These are phyloP conservation scores for Hyphopichia homilentoma DNA, from an alignment of 805 yeast genomes.

Conservation along the genomic window DNA sequence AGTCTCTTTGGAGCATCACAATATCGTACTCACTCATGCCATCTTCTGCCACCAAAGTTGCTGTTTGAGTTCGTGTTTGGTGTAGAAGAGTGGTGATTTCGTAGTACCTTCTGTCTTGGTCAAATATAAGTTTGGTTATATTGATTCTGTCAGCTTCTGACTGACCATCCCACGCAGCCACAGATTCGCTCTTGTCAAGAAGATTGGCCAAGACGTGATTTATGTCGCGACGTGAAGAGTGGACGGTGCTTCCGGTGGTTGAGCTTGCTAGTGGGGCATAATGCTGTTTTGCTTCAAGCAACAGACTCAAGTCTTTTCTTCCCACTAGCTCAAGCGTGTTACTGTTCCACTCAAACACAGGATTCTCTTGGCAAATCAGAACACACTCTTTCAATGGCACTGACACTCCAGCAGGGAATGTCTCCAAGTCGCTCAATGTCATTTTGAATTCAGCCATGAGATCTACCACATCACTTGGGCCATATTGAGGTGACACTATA, in stretches of 20 bases:
- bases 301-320: conserved; percentile 56
- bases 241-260: conserved; percentile 7
- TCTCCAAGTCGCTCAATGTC: conserved; percentile 49
- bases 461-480: conserved; percentile 53
- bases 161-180: conserved; percentile 66
- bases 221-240: conserved; percentile 23
- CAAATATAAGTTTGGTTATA: conserved; percentile 69
- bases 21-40: conserved; percentile 53
- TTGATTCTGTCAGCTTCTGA: conserved; percentile 65
- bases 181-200: conserved; percentile 38
- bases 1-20: conserved; percentile 49
- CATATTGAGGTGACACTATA: conserved; percentile 50
- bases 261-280: background rate
- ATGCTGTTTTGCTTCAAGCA: conserved; percentile 10
- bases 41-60: conserved; percentile 34
- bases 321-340: conserved; percentile 57
- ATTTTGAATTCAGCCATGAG: conserved; percentile 59
- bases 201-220: conserved; percentile 36
- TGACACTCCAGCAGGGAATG: conserved; percentile 70
- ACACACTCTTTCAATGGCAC: conserved; percentile 65
- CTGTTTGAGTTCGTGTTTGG: conserved; percentile 62
- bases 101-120: conserved; percentile 71
- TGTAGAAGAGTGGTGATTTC: conserved; percentile 73
- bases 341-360: conserved; percentile 45
- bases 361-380: conserved; percentile 48